Base-by-base conservation (phyloP, 768 basidiomycete genomes). In the Fomitopsis serialis region DNA sequence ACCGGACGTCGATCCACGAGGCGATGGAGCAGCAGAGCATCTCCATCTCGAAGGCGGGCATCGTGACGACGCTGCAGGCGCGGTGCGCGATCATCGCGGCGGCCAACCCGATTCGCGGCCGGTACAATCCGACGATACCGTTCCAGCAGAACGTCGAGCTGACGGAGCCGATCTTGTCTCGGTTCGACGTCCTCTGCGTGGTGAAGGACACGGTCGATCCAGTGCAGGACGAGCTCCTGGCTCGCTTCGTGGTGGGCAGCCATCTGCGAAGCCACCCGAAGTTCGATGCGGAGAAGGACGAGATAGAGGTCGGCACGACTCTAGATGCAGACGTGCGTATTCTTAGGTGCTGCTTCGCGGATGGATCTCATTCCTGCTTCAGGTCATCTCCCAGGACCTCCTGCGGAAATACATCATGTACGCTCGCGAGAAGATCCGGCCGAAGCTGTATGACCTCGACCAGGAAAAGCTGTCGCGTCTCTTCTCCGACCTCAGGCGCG, bases 21-120 rank as follows among this genome's bases (percentile, higher is more conserved):
- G 97, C 97, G 1, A 99, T 99, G 97, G 97, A 99, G 67, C 97
- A 99, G 72, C 97, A 98, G 68, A 89, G 92, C 12, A 99, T 99
- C 60, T 98, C 97, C 3, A 98, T 99, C 63, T 93, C 96, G 22
- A 99, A 99, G 67, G 97, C 97, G 15, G 97, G 97, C 42, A 99
- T 99, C 58, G 90, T 98, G 52, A 98, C 97, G n/a, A 90, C 91
- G 15, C 80, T 99, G 8, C 95, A 98, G 72, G 97, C 97, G 23
- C 87, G 97, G 19, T 98, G 96, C 71, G 94, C 95, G 6, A 93
- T 99, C 70, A 84, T 98, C 55, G 97, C 97, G 34, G 97, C 97
- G 0, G 97, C 97, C 49, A 99, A 99, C 74, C 97, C 97, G 22
- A 85, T 97, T 63, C 84, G 96, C 32, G 97, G 97, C 34, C 82